Evolutionary conservation across 352 stramenopile species (phyloP).

Genomic region (Pythium chondricola): DNA sequence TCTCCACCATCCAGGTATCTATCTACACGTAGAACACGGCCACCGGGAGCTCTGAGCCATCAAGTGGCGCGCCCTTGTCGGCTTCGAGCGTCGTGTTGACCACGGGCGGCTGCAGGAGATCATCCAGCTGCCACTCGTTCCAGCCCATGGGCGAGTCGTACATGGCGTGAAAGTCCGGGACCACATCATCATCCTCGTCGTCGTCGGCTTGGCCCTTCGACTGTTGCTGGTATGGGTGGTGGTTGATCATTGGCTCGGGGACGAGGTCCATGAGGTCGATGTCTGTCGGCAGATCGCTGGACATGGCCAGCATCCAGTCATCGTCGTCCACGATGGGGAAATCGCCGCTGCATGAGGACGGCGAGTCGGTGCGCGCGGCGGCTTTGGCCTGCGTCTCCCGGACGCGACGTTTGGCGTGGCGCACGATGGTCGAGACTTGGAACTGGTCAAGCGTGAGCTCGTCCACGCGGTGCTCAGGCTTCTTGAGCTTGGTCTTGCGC

Average conservation of each 20-base stretch:
- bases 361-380: constrained; percentile 6
- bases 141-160: constrained; percentile 8
- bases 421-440: too few species aligned
- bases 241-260: neutral
- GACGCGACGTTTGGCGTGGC: too few species aligned
- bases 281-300: neutral
- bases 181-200: constrained; percentile 2
- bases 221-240: neutral
- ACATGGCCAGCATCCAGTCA: constrained; percentile 6
- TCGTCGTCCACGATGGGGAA: constrained; percentile 3
- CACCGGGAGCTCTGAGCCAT: constrained; percentile 17
- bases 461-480: constrained; percentile 53
- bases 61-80: constrained; percentile 9
- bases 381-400: too few species aligned
- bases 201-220: neutral
- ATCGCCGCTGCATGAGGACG: constrained; percentile 10
- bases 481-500: constrained; percentile 33
- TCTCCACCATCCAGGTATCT: neutral
- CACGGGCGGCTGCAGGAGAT: constrained; percentile 11
- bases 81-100: constrained; percentile 7
- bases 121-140: constrained; percentile 21
- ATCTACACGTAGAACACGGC: constrained; percentile 13
- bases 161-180: constrained; percentile 8
- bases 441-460: constrained; percentile 29
- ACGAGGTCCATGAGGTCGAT: constrained; percentile 11